Percentiles rank a stretch among this genome's conserved stretches.
Conservation (phyloP, 23 red algal species). For the Chondrus crispus region DNA sequence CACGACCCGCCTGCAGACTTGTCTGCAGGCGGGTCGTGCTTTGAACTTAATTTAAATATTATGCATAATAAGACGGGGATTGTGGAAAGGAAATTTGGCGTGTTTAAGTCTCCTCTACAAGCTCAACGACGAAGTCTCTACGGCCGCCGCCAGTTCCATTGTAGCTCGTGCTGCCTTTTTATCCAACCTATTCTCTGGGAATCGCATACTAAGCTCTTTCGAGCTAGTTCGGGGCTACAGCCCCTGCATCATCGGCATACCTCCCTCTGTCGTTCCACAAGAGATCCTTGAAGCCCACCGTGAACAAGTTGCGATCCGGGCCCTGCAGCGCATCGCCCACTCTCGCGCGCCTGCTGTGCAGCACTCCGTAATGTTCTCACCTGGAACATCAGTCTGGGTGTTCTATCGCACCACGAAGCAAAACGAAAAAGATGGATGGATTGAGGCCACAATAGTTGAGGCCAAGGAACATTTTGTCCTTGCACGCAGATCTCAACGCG, state of each 20-base stretch:
- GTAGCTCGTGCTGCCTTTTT: neutral
- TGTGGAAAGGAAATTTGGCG: slow-evolving; percentile 42
- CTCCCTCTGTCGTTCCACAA: neutral
- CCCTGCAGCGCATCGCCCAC: neutral
- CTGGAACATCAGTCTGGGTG: neutral
- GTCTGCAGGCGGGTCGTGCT: too few relatives aligned
- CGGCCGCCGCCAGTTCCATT: too few relatives aligned
- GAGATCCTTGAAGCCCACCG: neutral
- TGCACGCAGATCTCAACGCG: neutral
- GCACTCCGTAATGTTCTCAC: too few relatives aligned
- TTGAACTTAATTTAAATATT: too few relatives aligned
- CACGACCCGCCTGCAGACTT: neutral
- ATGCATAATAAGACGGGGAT: slow-evolving; percentile 51
- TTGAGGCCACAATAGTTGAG: neutral
- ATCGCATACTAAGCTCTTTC: slow-evolving; percentile 5
- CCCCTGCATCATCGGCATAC: neutral
- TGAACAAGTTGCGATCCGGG: neutral
- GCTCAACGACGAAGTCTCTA: too few relatives aligned
- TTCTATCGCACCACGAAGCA: neutral
- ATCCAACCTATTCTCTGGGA: neutral
- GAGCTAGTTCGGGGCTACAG: neutral
- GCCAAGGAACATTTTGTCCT: neutral
- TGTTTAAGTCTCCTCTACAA: too few relatives aligned
- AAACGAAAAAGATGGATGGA: neutral
- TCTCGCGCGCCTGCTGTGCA: too few relatives aligned